A percentile compares a stretch with the other conserved stretches of the same genome.
phyloP scores from a whole-genome alignment of 2,329 filamentous ascomycete genomes.

The Claviceps sorghi region DNA sequence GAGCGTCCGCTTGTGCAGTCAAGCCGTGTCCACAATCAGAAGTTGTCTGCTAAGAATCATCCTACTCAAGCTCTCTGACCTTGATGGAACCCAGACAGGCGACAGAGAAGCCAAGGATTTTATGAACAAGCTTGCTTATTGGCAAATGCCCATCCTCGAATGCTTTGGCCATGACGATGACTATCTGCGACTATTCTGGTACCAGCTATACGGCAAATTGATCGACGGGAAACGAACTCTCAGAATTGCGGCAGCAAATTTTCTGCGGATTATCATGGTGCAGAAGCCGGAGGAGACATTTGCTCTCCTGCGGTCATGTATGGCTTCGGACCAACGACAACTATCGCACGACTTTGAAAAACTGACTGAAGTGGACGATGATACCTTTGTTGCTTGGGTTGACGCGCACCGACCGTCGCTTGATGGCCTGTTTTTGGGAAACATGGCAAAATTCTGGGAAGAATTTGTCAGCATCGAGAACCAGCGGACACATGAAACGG shows the following conservation, averaged over 20 bases:
- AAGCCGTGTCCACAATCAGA: conserved; percentile 64
- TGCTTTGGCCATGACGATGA: conserved; percentile 66
- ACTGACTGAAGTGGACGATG: conserved; percentile 76
- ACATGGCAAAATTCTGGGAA: conserved; percentile 73
- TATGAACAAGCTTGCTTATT: conserved; percentile 78
- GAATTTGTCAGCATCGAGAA: conserved; percentile 77
- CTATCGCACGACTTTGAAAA: conserved; percentile 67
- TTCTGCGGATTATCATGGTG: conserved; percentile 85
- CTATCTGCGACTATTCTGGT: conserved; percentile 75
- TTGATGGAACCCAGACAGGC: conserved; percentile 48
- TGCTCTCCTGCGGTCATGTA: conserved; percentile 56
- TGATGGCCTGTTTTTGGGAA: conserved; percentile 68
- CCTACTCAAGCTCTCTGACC: conserved; percentile 68
- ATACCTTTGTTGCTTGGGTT: conserved; percentile 77
- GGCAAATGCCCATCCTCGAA: conserved; percentile 81
- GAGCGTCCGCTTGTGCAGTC: conserved; percentile 78
- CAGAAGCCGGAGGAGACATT: conserved; percentile 80
- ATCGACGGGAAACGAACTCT: conserved; percentile 55
- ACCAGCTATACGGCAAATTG: conserved; percentile 80
- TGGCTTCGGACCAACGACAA: conserved; percentile 53
- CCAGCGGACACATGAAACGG: conserved; percentile 59
- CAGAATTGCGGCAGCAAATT: conserved; percentile 61
- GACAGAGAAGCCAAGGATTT: conserved; percentile 53
- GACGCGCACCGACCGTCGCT: conserved; percentile 66
- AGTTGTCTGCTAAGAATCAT: conserved; percentile 65